A percentile compares a stretch with the other conserved stretches of the same genome.
These are phyloP conservation scores for Thelonectria discophora DNA, from an alignment of 2,329 filamentous ascomycete genomes.

Conservation along the genomic window DNA sequence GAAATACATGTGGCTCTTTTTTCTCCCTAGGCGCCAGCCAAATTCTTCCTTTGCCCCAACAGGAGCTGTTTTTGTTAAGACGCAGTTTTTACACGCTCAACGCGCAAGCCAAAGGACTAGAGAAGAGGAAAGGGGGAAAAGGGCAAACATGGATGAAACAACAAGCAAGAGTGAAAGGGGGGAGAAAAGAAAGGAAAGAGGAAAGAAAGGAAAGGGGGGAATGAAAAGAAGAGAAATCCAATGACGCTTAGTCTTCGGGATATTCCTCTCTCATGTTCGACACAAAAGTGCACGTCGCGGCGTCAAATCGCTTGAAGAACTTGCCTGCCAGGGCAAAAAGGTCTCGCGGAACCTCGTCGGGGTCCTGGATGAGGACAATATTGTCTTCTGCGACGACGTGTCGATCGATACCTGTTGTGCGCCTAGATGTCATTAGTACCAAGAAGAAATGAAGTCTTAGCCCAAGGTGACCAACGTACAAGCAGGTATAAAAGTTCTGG, in stretches of 20 bases:
- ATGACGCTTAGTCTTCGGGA: slow-evolving; percentile 75
- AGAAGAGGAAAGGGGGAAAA: not conserved
- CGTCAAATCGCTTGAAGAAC: slow-evolving; percentile 89
- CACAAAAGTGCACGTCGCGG: slow-evolving; percentile 72
- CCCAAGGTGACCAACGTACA: slow-evolving; percentile 67
- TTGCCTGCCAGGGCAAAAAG: slow-evolving; percentile 79
- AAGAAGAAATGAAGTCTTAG: not conserved
- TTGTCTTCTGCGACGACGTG: slow-evolving; percentile 73
- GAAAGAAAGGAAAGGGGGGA: not conserved
- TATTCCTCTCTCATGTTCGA: slow-evolving; percentile 85
- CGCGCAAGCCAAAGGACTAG: not conserved
- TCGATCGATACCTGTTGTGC: slow-evolving; percentile 47
- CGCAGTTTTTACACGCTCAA: not conserved
- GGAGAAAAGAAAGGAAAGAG: not conserved
- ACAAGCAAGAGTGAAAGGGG: not conserved
- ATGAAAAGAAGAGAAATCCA: not conserved
- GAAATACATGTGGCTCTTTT: not conserved
- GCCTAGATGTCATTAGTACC: slow-evolving; percentile 31
- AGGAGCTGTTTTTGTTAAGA: not conserved
- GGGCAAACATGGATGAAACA: not conserved
- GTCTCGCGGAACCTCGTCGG: slow-evolving; percentile 58
- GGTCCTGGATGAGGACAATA: slow-evolving; percentile 68
- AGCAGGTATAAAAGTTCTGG: slow-evolving; percentile 77
- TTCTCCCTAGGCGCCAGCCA: not conserved
- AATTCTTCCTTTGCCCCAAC: not conserved